phyloP scores from a whole-genome alignment of 345 rosid genomes.

The Barbarea vulgaris region DNA sequence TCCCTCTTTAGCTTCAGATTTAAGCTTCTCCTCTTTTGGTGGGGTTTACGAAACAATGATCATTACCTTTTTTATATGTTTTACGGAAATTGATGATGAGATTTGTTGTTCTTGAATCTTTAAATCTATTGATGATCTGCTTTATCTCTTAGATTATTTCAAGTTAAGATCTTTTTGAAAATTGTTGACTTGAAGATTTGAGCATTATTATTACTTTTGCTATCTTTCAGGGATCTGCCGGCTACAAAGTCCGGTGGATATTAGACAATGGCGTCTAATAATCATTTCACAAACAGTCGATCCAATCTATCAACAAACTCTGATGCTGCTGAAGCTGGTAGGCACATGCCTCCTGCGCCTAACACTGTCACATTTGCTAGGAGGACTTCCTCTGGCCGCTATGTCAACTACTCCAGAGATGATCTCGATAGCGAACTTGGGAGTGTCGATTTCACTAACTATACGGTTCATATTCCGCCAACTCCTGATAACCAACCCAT shows the following conservation, averaged over 20 bases:
- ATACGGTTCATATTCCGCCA: conserved; percentile 86
- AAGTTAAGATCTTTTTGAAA: neutral
- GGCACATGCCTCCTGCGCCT: conserved; percentile 56
- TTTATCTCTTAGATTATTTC: neutral
- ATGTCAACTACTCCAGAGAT: conserved; percentile 88
- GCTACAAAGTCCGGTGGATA: conserved; percentile 38
- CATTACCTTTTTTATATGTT: conserved; percentile 10
- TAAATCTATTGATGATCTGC: conserved; percentile 29
- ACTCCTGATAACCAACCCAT: conserved; percentile 97
- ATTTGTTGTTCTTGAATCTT: neutral
- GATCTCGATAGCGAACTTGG: conserved; percentile 96
- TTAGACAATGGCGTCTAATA: conserved; percentile 71
- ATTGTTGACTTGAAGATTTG: conserved; percentile 21
- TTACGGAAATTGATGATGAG: neutral
- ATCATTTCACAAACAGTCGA: conserved; percentile 64
- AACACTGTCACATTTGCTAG: conserved; percentile 79
- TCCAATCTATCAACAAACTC: conserved; percentile 68
- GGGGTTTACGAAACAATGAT: conserved; percentile 26
- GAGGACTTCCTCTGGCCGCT: conserved; percentile 89
- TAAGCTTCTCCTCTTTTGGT: conserved; percentile 20
- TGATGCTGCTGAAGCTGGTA: conserved; percentile 67
- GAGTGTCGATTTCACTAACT: conserved; percentile 76
- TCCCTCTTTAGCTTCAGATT: conserved; percentile 12
- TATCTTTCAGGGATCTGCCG: conserved; percentile 52
- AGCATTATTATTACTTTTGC: neutral